Percentiles rank a stretch among this genome's conserved stretches.
Conservation (phyloP, 2,329 filamentous ascomycete species). For the Periconia sp. region DNA sequence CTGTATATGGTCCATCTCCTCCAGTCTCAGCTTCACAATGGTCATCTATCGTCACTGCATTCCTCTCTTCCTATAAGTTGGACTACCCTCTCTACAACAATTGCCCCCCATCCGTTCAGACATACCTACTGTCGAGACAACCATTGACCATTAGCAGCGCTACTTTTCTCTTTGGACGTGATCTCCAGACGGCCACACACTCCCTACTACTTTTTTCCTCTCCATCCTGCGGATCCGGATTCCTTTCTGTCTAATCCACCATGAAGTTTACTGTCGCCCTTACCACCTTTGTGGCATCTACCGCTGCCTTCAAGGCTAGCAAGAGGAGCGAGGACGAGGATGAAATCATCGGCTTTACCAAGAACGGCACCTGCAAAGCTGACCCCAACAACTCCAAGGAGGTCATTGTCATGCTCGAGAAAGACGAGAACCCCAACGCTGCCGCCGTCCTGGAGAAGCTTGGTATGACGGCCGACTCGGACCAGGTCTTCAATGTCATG, state of each 20-base stretch:
- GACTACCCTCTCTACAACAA: neutral
- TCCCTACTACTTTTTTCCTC: conserved; percentile 12
- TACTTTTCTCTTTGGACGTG: conserved; percentile 23
- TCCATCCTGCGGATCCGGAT: conserved; percentile 28
- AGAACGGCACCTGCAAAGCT: conserved; percentile 23
- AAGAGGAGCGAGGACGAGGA: conserved; percentile 4
- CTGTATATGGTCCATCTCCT: conserved; percentile 15
- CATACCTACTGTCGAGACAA: conserved; percentile 3
- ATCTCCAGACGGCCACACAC: conserved; percentile 18
- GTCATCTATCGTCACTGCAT: neutral
- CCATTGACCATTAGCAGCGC: conserved; percentile 30
- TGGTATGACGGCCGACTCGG: conserved; percentile 43
- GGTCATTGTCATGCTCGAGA: conserved; percentile 30
- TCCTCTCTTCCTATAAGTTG: neutral
- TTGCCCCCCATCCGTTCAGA: neutral
- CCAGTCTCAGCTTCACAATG: conserved; percentile 19
- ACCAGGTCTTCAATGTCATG: conserved; percentile 44
- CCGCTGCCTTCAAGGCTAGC: conserved; percentile 10
- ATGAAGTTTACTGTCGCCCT: conserved; percentile 40
- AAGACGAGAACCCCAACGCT: conserved; percentile 16
- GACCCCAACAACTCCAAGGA: conserved; percentile 39
- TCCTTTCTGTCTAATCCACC: conserved; percentile 27
- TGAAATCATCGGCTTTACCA: conserved; percentile 32
- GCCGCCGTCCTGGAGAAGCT: conserved; percentile 6
- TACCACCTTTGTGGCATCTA: conserved; percentile 34